A percentile compares a stretch with the other conserved stretches of the same genome.
These are phyloP conservation scores for Pleurotus citrinopileatus DNA, from an alignment of 768 basidiomycete species.

Conservation along the genomic window DNA sequence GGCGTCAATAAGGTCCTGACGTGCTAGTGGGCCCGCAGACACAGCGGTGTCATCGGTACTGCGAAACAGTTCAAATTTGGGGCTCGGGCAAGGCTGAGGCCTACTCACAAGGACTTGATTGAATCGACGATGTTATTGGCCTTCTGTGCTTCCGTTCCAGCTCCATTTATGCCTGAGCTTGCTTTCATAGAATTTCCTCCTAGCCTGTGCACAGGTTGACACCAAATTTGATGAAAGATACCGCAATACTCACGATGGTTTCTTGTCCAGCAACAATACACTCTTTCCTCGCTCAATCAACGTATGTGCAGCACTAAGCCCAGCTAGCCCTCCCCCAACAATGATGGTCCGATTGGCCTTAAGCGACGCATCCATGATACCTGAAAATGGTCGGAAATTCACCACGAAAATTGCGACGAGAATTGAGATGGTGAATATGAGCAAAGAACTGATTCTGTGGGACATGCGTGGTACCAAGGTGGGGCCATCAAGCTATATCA, in stretches of 20 bases:
- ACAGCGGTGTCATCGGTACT: constrained; percentile 18
- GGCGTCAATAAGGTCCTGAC: constrained; percentile 21
- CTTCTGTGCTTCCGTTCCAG: constrained; percentile 19
- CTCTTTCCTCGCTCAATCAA: constrained; percentile 71
- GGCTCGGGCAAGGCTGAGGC: no score
- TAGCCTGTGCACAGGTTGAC: constrained; percentile 9
- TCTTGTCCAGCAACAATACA: constrained; percentile 63
- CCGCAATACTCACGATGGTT: constrained; percentile 17
- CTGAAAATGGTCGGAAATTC: not conserved
- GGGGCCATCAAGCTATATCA: no score
- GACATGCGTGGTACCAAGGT: not conserved
- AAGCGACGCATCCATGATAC: not conserved
- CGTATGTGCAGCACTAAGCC: constrained; percentile 76
- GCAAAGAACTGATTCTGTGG: not conserved
- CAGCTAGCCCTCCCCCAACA: constrained; percentile 69
- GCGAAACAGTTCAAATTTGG: no score
- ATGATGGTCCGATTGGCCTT: constrained; percentile 31
- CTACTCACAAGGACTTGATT: constrained; percentile 18
- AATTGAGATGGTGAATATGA: not conserved
- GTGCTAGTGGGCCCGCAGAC: constrained; percentile 20
- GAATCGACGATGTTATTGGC: constrained; percentile 16
- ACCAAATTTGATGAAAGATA: not conserved
- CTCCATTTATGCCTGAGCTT: constrained; percentile 27
- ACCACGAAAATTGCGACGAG: constrained; percentile 1
- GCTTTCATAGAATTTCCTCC: constrained; percentile 26